phyloP scores from a whole-genome alignment of 108 stramenopile genomes.

The Bacterosira constricta region DNA sequence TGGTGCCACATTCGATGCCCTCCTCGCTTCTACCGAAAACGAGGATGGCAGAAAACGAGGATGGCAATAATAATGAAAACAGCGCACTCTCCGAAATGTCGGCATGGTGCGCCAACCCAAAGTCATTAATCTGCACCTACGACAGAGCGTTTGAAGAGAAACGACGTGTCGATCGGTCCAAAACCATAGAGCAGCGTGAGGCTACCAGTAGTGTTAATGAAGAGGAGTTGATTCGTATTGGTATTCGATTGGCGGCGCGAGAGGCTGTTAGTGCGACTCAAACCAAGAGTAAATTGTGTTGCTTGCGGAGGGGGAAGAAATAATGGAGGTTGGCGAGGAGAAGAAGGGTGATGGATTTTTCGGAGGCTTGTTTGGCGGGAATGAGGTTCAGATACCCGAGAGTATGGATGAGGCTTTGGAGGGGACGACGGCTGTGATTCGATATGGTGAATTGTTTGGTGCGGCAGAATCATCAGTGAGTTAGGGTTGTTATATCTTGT shows the following conservation, averaged over 20 bases:
- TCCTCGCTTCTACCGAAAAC: no score
- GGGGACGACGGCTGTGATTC: conserved; percentile 31
- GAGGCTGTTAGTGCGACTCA: conserved; percentile 33
- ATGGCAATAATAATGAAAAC: conserved; percentile 22
- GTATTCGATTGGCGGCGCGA: conserved; percentile 63
- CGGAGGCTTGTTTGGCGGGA: conserved; percentile 45
- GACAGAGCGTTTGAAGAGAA: conserved; percentile 49
- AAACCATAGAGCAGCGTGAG: conserved; percentile 11
- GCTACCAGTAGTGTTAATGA: conserved; percentile 24
- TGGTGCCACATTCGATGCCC: conserved; percentile 54
- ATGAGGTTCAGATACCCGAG: conserved; percentile 40
- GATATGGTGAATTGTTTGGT: conserved; percentile 82
- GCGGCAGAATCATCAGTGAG: conserved; percentile 74
- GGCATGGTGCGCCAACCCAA: conserved; percentile 59
- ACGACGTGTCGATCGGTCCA: conserved; percentile 14
- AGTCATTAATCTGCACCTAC: conserved; percentile 62
- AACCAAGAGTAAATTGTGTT: conserved; percentile 31
- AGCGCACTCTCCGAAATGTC: conserved; percentile 50
- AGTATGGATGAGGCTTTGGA: conserved; percentile 33
- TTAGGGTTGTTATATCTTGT: neutral
- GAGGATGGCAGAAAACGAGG: no score
- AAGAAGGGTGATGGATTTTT: conserved; percentile 31
- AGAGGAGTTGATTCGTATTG: conserved; percentile 27
- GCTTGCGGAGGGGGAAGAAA: conserved; percentile 54
- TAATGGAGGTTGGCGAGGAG: conserved; percentile 23